These are phyloP conservation scores for Coniochaeta prunicola DNA, from an alignment of 2,329 filamentous ascomycete species.

Conservation along the genomic window DNA sequence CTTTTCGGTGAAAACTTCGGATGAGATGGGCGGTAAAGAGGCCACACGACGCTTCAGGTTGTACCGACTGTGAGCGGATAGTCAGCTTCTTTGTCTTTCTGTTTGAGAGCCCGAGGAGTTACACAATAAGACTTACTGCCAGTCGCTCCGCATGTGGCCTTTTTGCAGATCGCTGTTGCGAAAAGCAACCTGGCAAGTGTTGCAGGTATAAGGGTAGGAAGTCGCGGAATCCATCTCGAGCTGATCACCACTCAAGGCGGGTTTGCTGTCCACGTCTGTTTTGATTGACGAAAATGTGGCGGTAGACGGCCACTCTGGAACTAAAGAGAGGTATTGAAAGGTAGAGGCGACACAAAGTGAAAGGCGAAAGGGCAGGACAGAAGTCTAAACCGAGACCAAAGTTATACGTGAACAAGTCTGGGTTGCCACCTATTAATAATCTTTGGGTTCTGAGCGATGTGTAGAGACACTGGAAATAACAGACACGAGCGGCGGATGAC, in stretches of 20 bases:
- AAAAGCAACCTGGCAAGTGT: slow-evolving; percentile 95
- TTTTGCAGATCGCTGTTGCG: slow-evolving; percentile 88
- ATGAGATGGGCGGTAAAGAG: slow-evolving; percentile 80
- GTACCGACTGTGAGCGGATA: slow-evolving; percentile 58
- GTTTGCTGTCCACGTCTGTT: background rate
- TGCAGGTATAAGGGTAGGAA: slow-evolving; percentile 92
- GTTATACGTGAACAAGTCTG: background rate
- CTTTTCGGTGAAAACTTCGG: slow-evolving; percentile 92
- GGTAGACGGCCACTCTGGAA: background rate
- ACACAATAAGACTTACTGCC: slow-evolving; percentile 65
- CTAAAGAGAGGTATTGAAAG: background rate
- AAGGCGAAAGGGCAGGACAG: background rate
- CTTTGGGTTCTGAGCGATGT: slow-evolving; percentile 2
- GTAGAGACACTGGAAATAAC: background rate
- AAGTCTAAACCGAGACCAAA: background rate
- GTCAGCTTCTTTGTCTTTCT: slow-evolving; percentile 7
- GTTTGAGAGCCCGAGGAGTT: background rate
- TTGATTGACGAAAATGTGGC: background rate
- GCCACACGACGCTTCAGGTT: slow-evolving; percentile 94
- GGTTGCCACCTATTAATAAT: slow-evolving; percentile 1
- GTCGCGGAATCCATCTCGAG: slow-evolving; percentile 25
- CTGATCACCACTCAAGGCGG: background rate
- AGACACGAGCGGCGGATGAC: background rate
- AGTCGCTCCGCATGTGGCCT: slow-evolving; percentile 95
- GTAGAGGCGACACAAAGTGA: background rate